Conservation (phyloP, 345 rosid genomes). For the Angophora floribunda region DNA sequence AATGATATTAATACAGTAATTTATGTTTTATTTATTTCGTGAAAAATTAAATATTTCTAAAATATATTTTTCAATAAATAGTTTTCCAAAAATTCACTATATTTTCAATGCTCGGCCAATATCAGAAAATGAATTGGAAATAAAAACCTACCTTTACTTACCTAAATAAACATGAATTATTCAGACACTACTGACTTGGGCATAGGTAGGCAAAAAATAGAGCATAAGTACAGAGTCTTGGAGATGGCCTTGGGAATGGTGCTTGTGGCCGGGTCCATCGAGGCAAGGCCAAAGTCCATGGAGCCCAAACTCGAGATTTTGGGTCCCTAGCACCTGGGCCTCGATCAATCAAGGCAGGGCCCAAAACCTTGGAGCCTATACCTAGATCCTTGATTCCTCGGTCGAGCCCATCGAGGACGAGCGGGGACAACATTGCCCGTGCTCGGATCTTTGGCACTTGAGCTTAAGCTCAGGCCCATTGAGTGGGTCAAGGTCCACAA, state of each 20-base stretch:
- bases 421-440: rapidly evolving
- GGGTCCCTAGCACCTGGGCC: no score
- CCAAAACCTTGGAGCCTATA: no score
- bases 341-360: no score
- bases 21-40: rapidly evolving
- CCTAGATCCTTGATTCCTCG: no score
- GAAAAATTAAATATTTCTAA: rapidly evolving
- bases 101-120: background rate
- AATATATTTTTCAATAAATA: rapidly evolving
- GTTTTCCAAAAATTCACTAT: background rate
- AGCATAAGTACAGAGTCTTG: rapidly evolving
- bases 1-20: background rate
- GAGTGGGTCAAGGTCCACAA: no score
- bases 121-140: background rate
- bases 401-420: no score
- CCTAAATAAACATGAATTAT: background rate
- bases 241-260: no score
- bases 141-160: background rate
- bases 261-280: no score
- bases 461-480: no score
- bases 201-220: rapidly evolving
- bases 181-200: rapidly evolving
- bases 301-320: no score
- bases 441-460: rapidly evolving
- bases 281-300: no score